Evolutionary conservation across 305 asterid species (phyloP), one percentile per base, ranked within the genome.

Genomic region (Fraxinus angustifolia): DNA sequence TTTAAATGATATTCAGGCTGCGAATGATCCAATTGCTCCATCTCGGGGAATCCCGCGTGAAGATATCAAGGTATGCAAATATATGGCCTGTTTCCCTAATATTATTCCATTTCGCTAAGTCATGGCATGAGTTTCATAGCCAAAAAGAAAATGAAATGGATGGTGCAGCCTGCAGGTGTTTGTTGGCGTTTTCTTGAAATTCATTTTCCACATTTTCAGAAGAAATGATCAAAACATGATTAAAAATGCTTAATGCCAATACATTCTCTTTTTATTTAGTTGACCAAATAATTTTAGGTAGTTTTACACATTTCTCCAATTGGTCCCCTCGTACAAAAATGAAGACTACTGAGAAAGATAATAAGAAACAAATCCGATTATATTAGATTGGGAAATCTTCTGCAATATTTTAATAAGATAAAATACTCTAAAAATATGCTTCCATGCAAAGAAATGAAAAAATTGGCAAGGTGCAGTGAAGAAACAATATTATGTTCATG

Each of bases 11-110:
- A 83, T 85, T 87, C 94, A 94, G 99, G 99, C 99, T 79, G 96
- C 89, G 82, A 96, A 96, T 85, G 99, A 96, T 86, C 98, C 99
- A 76, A 96, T 96, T 84, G 99, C 99, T 82, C 99, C 98, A 60
- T 87, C 94, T 68, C 91, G 98, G 70, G 99, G 96, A 81, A 92
- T 96, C 78, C 99, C 97, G 81, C 97, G 92, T 79, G 91, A 96
- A 88, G 97, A 90, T 81, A 91, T 94, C 80, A 87, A 91, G 97
- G 98, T 93, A 62, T 48, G 17, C 53, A 34, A 12, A 60, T 81
- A 71, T 75, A 26, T 56, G 11, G 16, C 81, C 45, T 81, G n/a
- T 34, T 84, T 30, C 42, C 26, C 42, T 28, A 72, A 19, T 83
- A 74, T 73, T 67, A 68, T 71, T 30, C 17, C 40, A 17, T 36